Base-by-base conservation (phyloP, 176 grass and related monocot genomes). In the Ampelocalamus luodianensis region DNA sequence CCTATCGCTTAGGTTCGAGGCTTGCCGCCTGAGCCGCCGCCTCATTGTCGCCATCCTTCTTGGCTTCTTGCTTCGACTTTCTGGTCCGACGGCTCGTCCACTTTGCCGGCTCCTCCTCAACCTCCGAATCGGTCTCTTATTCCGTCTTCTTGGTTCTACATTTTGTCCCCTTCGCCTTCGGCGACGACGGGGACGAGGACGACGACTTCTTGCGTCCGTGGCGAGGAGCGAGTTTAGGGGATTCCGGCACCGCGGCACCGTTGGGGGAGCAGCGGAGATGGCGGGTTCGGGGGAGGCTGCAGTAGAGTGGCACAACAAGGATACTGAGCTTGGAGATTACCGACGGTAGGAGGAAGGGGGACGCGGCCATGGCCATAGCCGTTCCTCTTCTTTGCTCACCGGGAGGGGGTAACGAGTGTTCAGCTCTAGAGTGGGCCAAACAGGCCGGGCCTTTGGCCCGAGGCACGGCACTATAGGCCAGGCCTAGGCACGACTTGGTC, bases 321-420 rank as follows among this genome's bases (percentile, higher is more conserved):
- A 73, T 65, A 79, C 11, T 40, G 36, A 15, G 46, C 39, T 81
- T 85, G 81, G 81, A 77, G 60, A 55, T 77, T 42, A 66, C 53
- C 1, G 71, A 39, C 26, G 82, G 84, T 2, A 84, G 16, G 58
- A 66, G 79, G 84, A 61, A 88, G 23, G 69, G 71, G 74, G 85
- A 82, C 83, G 80, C 74, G 34, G 92, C 77, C 85, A 90, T 74
- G 42, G 92, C 77, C 85, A 90, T 86, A 17, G 86, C 82, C 59
- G 72, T 14, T 73, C 79, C 29, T 71, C 88, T 74, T 70, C 67
- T 75, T 36, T 55, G 40, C 64, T 64, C 55, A 18, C 18, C 26
- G 27, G 42, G 61, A 44, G 17, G 27, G 15, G 26, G 50, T 45
- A 68, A 65, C 58, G 65, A 78, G 65, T 37, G 72, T 9, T 48